Percentiles rank a stretch among this genome's conserved stretches.
phyloP scores from a whole-genome alignment of 129 eudicot species.

The Daucus carota region DH1_v3.0 NC_030385.2:41903501-41904000 shows the following conservation, averaged over 20 bases:
- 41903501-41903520: not conserved
- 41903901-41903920: not conserved
- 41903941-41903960: too few relatives aligned
- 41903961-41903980: too few relatives aligned
- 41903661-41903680: not conserved
- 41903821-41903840: not conserved
- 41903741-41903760: not conserved
- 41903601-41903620: not conserved
- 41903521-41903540: constrained; percentile 20
- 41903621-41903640: not conserved
- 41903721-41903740: constrained; percentile 6
- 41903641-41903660: not conserved
- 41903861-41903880: not conserved
- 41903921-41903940: too few relatives aligned
- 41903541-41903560: not conserved
- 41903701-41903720: not conserved
- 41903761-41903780: not conserved
- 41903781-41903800: not conserved
- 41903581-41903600: not conserved
- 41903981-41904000: too few relatives aligned
- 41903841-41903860: not conserved
- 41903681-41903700: constrained; percentile 8
- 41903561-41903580: too few relatives aligned
- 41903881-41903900: not conserved
- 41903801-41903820: constrained; percentile 2